Percentiles rank a stretch among this genome's conserved stretches.
Conservation (phyloP, 129 eudicot species). For the Calendula officinalis region DNA sequence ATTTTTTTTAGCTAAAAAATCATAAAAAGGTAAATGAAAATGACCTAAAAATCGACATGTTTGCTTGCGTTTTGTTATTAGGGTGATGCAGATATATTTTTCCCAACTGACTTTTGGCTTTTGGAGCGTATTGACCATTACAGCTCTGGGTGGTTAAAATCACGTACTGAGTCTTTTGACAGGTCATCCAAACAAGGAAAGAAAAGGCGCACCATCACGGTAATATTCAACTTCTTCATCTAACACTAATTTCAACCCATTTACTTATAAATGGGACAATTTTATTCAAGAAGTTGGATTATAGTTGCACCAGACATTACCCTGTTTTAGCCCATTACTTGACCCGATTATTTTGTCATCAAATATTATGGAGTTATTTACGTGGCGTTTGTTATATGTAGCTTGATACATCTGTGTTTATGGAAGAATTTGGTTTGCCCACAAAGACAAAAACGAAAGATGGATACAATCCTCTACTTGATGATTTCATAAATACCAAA, state of each 20-base stretch:
- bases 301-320: too few relatives aligned
- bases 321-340: too few relatives aligned
- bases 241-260: background rate
- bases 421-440: slow-evolving; percentile 98
- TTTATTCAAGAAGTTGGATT: too few relatives aligned
- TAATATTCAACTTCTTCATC: slow-evolving; percentile 23
- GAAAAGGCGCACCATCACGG: slow-evolving; percentile 80
- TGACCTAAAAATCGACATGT: background rate
- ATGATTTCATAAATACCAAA: slow-evolving; percentile 93
- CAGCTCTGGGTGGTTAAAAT: slow-evolving; percentile 77
- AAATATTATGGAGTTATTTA: background rate
- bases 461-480: slow-evolving; percentile 93
- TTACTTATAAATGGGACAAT: too few relatives aligned
- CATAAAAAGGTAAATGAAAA: too few relatives aligned
- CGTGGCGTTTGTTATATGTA: slow-evolving; percentile 25
- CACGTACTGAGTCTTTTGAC: slow-evolving; percentile 34
- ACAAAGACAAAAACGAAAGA: slow-evolving; percentile 87
- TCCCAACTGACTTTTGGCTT: slow-evolving; percentile 93
- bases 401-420: slow-evolving; percentile 93
- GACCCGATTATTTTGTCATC: background rate
- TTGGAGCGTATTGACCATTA: slow-evolving; percentile 88
- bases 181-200: slow-evolving; percentile 68
- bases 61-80: slow-evolving; percentile 35
- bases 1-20: too few relatives aligned
- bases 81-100: slow-evolving; percentile 98